These are phyloP conservation scores for Nicotiana tabacum DNA, from an alignment of 257 asterid species.

Conservation along the genomic window DNA sequence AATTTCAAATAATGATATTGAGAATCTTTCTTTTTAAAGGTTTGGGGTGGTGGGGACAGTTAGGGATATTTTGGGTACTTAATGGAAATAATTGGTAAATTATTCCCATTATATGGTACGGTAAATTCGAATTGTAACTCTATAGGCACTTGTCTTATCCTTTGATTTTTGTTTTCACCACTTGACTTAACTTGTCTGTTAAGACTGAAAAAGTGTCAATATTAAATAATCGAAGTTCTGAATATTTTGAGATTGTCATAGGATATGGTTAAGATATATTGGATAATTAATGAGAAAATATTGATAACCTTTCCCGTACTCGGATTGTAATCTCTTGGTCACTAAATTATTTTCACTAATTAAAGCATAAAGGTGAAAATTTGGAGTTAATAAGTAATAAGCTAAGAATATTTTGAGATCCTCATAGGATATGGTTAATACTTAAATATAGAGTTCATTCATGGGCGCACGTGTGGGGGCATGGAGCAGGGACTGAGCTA, in stretches of 20 bases:
- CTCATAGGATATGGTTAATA: neutral
- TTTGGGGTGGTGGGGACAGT: neutral
- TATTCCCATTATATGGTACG: too few species aligned
- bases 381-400: neutral
- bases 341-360: neutral
- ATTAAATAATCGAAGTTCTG: neutral
- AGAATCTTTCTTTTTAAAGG: neutral
- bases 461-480: conserved; percentile 1
- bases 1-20: neutral
- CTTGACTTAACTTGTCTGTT: neutral
- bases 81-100: neutral
- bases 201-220: neutral
- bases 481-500: too few species aligned
- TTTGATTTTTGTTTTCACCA: neutral
- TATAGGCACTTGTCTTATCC: too few species aligned
- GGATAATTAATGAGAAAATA: neutral
- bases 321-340: neutral
- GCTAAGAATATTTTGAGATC: conserved; percentile 2
- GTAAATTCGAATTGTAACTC: neutral
- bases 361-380: neutral
- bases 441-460: neutral
- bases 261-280: neutral
- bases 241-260: neutral
- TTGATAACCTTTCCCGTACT: neutral
- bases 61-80: neutral